Conservation (phyloP, 106 monocot species). For the Alisma plantagoaquatica region DNA sequence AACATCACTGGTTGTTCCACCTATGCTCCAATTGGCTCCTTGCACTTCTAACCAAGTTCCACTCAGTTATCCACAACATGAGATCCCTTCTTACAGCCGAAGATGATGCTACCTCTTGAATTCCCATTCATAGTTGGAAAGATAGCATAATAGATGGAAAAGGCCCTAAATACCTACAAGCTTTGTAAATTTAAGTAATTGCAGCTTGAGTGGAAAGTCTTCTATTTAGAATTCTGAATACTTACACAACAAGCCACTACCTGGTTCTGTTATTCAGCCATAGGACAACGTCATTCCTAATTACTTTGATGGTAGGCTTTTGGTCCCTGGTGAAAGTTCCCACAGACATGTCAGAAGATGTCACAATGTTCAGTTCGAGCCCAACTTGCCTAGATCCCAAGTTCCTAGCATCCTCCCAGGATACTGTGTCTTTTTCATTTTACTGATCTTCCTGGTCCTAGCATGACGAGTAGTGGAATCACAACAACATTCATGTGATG, state of each 20-base stretch:
- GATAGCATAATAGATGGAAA: conserved; percentile 51
- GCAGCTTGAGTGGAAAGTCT: conserved; percentile 26
- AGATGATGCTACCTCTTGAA: no score
- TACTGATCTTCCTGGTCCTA: conserved; percentile 9
- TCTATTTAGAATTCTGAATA: no score
- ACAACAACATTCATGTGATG: neutral
- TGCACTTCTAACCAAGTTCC: conserved; percentile 17
- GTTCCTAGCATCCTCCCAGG: no score
- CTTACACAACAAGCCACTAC: neutral
- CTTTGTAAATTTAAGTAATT: conserved; percentile 7
- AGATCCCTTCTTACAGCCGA: neutral
- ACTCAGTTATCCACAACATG: conserved; percentile 2
- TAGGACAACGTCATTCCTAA: conserved; percentile 4
- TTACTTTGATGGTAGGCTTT: neutral
- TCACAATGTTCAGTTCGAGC: no score
- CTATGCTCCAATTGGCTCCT: conserved; percentile 7
- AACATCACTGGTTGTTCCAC: no score
- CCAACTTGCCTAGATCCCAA: no score
- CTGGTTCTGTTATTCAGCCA: conserved; percentile 2
- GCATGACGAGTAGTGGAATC: neutral
- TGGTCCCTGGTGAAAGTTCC: conserved; percentile 2
- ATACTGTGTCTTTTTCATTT: no score
- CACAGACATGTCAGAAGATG: conserved; percentile 3
- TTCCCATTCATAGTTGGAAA: no score
- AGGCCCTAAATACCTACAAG: conserved; percentile 5